Base-by-base conservation (phyloP, 345 rosid species). In the Luvunga scandens region DNA sequence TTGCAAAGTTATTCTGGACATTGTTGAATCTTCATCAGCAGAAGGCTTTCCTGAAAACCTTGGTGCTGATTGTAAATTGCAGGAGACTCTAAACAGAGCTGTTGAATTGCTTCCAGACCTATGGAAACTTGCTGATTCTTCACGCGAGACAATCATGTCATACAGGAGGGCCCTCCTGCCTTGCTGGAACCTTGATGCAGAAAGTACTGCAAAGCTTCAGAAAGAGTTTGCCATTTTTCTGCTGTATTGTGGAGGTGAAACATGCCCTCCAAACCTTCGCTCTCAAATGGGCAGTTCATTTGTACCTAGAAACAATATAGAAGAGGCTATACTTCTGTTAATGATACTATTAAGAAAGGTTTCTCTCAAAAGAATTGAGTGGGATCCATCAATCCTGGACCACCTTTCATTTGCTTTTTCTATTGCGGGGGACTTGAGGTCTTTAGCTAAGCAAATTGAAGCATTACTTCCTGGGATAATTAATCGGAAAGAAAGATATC, bases 91-190 rank as follows among this genome's bases (percentile, higher is more conserved):
- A 56, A 84, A 55, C 28, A 91, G 90, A 84, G 97, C 98, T 1
- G 91, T 93, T 0, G 93, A 91, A 83, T 85, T 93, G 85, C 98
- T 93, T 85, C 98, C 98, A 45, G 90, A 93, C 73, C 80, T 93
- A 64, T 92, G 94, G 94, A 92, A 90, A 80, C 91, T 84, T 66
- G 89, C 91, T 63, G 92, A 90, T 80, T 85, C 79, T 31, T 87
- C 90, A 0, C 84, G 76, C 55, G 98, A 93, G 77, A 88, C 93
- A 78, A 84, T 89, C 50, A 68, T 91, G 84, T 88, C 97, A 6
- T 93, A 90, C 77, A 84, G 97, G 55, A 68, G 88, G 75, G 94
- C 93, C 21, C 92, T 93, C 59, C 94, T 90, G 72, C 85, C 85
- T 75, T 85, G 81, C 55, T 93, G 98, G 98, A 88, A 86, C 57